Evolutionary conservation across 1,284 basidiomycete genomes (phyloP).

Genomic region (Amylostereum chailletii): DNA sequence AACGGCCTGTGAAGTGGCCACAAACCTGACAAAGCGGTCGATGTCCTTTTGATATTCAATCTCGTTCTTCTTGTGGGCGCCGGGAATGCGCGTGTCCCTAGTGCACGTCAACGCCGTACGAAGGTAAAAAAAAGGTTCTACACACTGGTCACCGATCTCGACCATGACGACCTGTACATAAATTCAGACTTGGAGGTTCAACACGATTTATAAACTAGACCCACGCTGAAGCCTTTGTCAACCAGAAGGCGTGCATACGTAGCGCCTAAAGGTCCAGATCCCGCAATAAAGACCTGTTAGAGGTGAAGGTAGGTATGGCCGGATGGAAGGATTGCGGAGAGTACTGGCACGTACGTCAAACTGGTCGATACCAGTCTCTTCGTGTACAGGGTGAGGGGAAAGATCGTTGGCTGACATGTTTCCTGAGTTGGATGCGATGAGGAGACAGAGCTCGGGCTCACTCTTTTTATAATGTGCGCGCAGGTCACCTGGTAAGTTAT

Average conservation of each 20-base stretch:
- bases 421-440: too few relatives aligned
- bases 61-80: constrained; percentile 23
- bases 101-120: neutral
- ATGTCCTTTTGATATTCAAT: constrained; percentile 23
- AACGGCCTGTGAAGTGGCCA: neutral
- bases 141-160: constrained; percentile 13
- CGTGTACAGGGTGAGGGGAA: neutral
- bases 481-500: too few relatives aligned
- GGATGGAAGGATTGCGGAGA: too few relatives aligned
- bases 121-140: neutral
- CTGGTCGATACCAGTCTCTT: neutral
- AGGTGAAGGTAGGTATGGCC: neutral
- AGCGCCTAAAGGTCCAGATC: constrained; percentile 22
- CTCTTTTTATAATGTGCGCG: too few relatives aligned
- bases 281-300: constrained; percentile 12
- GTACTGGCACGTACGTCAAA: neutral
- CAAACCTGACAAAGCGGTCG: constrained; percentile 22
- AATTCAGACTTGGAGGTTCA: neutral
- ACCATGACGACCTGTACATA: constrained; percentile 11
- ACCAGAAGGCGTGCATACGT: constrained; percentile 19
- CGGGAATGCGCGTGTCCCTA: constrained; percentile 13
- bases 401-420: neutral
- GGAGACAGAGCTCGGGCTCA: too few relatives aligned
- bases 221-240: constrained; percentile 12
- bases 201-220: neutral